Conservation (phyloP, 2,329 filamentous ascomycete genomes). For the Claviceps monticola region DNA sequence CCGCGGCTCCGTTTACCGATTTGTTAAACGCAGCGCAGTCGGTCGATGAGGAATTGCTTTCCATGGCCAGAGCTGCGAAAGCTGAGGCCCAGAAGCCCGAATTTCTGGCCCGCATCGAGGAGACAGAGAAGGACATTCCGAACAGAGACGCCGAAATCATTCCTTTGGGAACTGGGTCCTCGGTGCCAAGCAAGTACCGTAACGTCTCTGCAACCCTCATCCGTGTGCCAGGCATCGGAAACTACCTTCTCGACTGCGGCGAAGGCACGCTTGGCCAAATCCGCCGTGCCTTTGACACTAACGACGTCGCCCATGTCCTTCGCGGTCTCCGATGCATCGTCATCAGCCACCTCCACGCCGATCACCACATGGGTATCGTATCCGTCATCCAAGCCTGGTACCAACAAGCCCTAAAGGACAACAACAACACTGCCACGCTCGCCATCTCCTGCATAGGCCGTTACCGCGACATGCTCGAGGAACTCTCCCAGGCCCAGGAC, state of each 20-base stretch:
- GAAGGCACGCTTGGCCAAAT: constrained; percentile 88
- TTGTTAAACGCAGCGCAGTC: constrained; percentile 33
- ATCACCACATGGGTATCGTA: constrained; percentile 83
- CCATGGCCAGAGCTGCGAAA: constrained; percentile 37
- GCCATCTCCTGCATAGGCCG: constrained; percentile 54
- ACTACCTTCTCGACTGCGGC: constrained; percentile 80
- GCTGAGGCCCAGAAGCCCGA: constrained; percentile 25
- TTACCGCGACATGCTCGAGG: constrained; percentile 65
- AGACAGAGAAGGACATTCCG: constrained; percentile 50
- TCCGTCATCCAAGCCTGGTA: constrained; percentile 76
- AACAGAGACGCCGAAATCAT: constrained; percentile 69
- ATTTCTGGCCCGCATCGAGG: constrained; percentile 35
- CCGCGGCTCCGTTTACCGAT: constrained; percentile 28
- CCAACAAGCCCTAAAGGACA: constrained; percentile 28
- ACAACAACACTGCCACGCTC: constrained; percentile 30
- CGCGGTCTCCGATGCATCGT: constrained; percentile 68
- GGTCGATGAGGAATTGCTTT: constrained; percentile 29
- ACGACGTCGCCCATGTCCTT: constrained; percentile 57
- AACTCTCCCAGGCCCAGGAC: constrained; percentile 68
- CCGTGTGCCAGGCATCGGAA: constrained; percentile 72
- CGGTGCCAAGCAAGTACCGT: constrained; percentile 79
- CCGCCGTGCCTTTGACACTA: constrained; percentile 52
- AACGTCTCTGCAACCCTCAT: constrained; percentile 87
- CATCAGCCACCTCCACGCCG: constrained; percentile 92
- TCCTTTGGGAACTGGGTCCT: constrained; percentile 81